Evolutionary conservation across 1,139 yeast genomes (phyloP), one percentile per base, ranked within the genome.

Genomic region (Pneumocystis jirovecii): DNA sequence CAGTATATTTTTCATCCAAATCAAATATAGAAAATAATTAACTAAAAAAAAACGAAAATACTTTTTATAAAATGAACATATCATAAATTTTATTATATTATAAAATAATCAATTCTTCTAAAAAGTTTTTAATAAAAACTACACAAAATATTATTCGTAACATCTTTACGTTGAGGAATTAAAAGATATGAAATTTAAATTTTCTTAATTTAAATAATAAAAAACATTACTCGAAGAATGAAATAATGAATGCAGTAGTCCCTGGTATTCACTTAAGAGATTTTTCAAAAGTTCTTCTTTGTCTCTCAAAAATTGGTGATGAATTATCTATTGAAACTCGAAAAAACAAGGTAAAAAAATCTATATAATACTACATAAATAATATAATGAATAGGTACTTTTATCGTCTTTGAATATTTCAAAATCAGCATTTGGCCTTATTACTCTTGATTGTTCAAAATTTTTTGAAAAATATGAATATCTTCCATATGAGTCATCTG

Each of bases 351-450:
- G 70, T 69, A 10, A 40, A 60, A 25, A 29, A 37, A 50, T 6
- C 7, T 50, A 3, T 3, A 25, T 21, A 50, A 50, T 4, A 50
- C 15, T 2, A 6, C 12, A 25, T 50, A 50, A 50, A 50, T 50
- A 25, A 50, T 42, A 40, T 7, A n/a, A 12, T 25, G 6, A 7
- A 8, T 34, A 68, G 70, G 25, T 69, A 19, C 61, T 62, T 29
- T 42, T 69, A 17, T 63, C 69, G 8, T 64, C 70, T 15, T 40
- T 67, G 39, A 69, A 68, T 35, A n/a, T 64, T 17, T 39, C 71
- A 35, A 65, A 67, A 31, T 67, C 71, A 29, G 69, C 67, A 21
- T 69, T 69, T 42, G 66, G 66, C 29, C 65, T 64, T 45, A 63
- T 66, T 17, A 64, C 66, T 7, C 63, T 69, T 21, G 57, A 64